phyloP scores from a whole-genome alignment of 2,329 filamentous ascomycete species.

The Cryphonectria japonica region DNA sequence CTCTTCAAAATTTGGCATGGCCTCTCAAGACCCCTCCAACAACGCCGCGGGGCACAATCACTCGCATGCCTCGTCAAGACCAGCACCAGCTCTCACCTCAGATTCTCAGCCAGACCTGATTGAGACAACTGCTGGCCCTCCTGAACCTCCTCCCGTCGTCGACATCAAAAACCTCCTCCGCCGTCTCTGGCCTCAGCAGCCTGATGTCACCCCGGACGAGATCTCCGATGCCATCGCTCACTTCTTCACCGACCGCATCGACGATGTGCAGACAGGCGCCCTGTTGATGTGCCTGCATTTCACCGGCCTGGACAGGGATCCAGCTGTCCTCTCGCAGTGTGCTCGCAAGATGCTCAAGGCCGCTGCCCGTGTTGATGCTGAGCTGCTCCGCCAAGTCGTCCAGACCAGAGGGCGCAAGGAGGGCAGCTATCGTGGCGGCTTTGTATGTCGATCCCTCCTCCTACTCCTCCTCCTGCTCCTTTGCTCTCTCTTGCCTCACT shows the following conservation, averaged over 20 bases:
- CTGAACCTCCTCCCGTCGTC: constrained; percentile 37
- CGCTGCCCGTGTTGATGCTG: constrained; percentile 71
- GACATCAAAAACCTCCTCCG: constrained; percentile 75
- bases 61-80: background rate
- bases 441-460: constrained; percentile 60
- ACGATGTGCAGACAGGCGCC: constrained; percentile 84
- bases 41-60: background rate
- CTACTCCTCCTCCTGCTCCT: constrained; percentile 1
- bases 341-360: constrained; percentile 83
- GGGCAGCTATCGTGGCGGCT: constrained; percentile 78
- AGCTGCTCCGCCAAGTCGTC: constrained; percentile 64
- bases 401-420: constrained; percentile 63
- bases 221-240: constrained; percentile 88
- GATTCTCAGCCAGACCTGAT: constrained; percentile 25
- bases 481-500: background rate
- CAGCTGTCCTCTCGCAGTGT: constrained; percentile 85
- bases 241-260: constrained; percentile 89
- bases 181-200: constrained; percentile 63
- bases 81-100: constrained; percentile 7
- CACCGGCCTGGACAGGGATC: constrained; percentile 79
- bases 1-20: background rate
- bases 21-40: background rate
- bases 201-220: constrained; percentile 70
- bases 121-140: constrained; percentile 17
- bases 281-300: constrained; percentile 92